Conservation (phyloP, 208 protist species). For the Tetramitus jugosus region DNA sequence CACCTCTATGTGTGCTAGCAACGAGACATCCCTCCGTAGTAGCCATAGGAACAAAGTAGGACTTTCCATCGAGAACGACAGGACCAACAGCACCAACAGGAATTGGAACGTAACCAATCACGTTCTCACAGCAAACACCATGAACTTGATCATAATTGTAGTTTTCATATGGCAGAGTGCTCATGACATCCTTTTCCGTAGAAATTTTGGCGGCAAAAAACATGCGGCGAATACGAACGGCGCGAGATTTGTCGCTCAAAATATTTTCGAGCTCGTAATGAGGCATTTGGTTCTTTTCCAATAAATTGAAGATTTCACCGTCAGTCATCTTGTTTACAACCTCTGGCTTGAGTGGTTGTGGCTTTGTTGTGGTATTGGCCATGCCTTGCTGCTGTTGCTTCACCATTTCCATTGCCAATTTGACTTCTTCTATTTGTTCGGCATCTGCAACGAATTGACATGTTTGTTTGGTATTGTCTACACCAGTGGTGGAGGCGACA, state of each 20-base stretch:
- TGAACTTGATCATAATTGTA: conserved; percentile 11
- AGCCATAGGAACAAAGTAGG: conserved; percentile 84
- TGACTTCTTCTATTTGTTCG: no score
- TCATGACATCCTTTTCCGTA: not conserved
- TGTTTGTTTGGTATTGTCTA: no score
- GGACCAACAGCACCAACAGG: conserved; percentile 88
- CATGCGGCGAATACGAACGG: conserved; percentile 6
- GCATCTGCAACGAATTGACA: no score
- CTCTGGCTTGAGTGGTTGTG: no score
- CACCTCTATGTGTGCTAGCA: conserved; percentile 87
- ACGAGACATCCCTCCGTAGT: conserved; percentile 95
- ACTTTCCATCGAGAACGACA: conserved; percentile 75
- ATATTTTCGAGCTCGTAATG: not conserved
- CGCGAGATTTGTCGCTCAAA: not conserved
- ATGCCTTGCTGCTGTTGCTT: no score
- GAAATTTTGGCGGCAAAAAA: conserved; percentile 3
- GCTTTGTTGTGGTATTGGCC: no score
- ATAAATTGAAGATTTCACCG: conserved; percentile 1
- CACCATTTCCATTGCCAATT: no score
- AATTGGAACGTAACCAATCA: conserved; percentile 82
- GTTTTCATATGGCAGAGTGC: not conserved
- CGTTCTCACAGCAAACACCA: conserved; percentile 16
- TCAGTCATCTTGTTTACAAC: no score
- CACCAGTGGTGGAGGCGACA: no score
- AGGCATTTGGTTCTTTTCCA: not conserved